Conservation (phyloP, 495 filamentous ascomycete species). For the Lasiosphaeriaceae sp. region DNA sequence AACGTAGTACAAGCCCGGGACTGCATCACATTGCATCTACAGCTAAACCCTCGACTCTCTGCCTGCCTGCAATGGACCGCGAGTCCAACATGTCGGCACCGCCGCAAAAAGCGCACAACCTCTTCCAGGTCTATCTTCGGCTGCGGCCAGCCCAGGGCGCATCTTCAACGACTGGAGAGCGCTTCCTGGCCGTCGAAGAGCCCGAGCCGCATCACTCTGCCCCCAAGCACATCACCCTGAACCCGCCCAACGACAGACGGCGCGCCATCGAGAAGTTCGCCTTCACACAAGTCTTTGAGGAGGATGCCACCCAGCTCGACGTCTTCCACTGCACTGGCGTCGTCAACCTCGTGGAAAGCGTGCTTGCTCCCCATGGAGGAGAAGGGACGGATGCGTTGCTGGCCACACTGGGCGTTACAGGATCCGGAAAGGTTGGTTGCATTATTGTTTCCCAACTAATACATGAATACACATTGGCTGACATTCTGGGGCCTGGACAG, state of each 20-base stretch:
- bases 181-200: constrained; percentile 74
- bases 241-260: constrained; percentile 77
- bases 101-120: constrained; percentile 37
- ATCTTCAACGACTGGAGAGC: constrained; percentile 47
- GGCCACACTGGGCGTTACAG: constrained; percentile 91
- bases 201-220: constrained; percentile 42
- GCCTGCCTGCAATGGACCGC: constrained; percentile 14
- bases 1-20: too few species aligned
- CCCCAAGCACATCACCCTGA: constrained; percentile 81
- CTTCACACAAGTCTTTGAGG: constrained; percentile 91
- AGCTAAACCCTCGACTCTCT: not conserved
- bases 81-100: constrained; percentile 14
- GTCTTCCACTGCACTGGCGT: constrained; percentile 81
- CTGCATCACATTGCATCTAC: not conserved
- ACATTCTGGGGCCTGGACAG: constrained; percentile 42
- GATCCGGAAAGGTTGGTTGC: constrained; percentile 83
- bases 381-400: constrained; percentile 84
- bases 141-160: constrained; percentile 66
- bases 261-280: constrained; percentile 89
- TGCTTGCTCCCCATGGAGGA: constrained; percentile 61
- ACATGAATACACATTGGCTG: constrained; percentile 23
- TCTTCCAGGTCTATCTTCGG: constrained; percentile 92
- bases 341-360: constrained; percentile 70
- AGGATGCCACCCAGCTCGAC: constrained; percentile 76
- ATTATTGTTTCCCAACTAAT: too few species aligned